phyloP scores from a whole-genome alignment of 2,329 filamentous ascomycete species.

The Aspergillus caelatus region DNA sequence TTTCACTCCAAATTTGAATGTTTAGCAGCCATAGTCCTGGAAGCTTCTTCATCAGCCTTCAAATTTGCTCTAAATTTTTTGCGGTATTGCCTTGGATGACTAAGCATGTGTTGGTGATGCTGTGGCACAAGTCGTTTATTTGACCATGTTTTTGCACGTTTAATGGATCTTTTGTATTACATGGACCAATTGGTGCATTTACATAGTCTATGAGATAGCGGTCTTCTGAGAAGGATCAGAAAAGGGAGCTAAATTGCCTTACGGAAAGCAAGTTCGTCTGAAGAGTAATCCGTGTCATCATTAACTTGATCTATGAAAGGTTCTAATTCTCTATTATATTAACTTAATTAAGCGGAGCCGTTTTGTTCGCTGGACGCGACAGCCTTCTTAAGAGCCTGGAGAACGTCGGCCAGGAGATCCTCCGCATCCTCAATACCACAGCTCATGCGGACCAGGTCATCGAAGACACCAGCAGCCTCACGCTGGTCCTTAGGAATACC shows the following conservation, averaged over 20 bases:
- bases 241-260: neutral
- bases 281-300: constrained; percentile 9
- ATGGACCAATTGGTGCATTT: neutral
- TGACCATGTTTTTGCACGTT: neutral
- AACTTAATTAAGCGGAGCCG: constrained; percentile 30
- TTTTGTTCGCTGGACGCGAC: constrained; percentile 53
- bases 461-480: constrained; percentile 90
- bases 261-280: neutral
- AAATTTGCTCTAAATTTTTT: constrained; percentile 9
- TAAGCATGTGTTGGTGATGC: constrained; percentile 15
- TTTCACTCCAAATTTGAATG: neutral
- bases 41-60: neutral
- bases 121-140: neutral
- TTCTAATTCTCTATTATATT: constrained; percentile 11
- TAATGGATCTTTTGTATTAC: neutral
- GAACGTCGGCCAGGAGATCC: constrained; percentile 79
- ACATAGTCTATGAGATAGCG: neutral
- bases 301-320: constrained; percentile 13
- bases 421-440: constrained; percentile 90
- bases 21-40: neutral
- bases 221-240: neutral
- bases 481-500: constrained; percentile 89
- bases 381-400: constrained; percentile 79
- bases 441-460: constrained; percentile 90
- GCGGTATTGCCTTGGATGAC: constrained; percentile 17